Conservation (phyloP, 768 basidiomycete genomes). For the Amanita pallidorosea region DNA sequence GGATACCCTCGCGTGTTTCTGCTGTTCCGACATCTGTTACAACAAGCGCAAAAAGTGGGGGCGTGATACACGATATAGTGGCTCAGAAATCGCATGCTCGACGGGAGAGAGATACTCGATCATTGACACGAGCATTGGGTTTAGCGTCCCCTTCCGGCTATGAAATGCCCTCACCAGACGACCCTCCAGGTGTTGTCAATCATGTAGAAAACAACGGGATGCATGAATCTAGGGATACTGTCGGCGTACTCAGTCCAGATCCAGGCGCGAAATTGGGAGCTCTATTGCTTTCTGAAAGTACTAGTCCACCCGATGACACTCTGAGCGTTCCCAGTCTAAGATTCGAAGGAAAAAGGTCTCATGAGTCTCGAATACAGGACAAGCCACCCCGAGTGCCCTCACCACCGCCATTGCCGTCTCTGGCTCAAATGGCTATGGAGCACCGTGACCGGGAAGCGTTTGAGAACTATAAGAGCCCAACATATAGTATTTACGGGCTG, state of each 20-base stretch:
- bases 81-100: slow-evolving; percentile 31
- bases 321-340: neutral
- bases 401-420: slow-evolving; percentile 60
- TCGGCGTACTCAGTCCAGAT: slow-evolving; percentile 16
- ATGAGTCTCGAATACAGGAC: slow-evolving; percentile 31
- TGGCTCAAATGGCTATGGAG: slow-evolving; percentile 68
- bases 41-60: slow-evolving; percentile 20
- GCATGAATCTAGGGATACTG: neutral
- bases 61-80: slow-evolving; percentile 7
- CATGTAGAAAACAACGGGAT: neutral
- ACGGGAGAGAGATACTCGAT: slow-evolving; percentile 28
- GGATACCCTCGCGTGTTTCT: slow-evolving; percentile 45
- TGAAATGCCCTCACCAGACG: slow-evolving; percentile 29
- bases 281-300: slow-evolving; percentile 25
- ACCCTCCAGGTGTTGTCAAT: slow-evolving; percentile 52
- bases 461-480: slow-evolving; percentile 65
- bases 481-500: slow-evolving; percentile 73
- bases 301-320: neutral
- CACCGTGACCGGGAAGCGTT: slow-evolving; percentile 53
- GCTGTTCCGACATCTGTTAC: slow-evolving; percentile 27
- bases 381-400: slow-evolving; percentile 74
- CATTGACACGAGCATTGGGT: slow-evolving; percentile 26
- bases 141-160: slow-evolving; percentile 17
- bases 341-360: slow-evolving; percentile 1
- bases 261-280: slow-evolving; percentile 40